Evolutionary conservation across 2,329 filamentous ascomycete genomes (phyloP).

Genomic region (Pseudocercospora ulei): DNA sequence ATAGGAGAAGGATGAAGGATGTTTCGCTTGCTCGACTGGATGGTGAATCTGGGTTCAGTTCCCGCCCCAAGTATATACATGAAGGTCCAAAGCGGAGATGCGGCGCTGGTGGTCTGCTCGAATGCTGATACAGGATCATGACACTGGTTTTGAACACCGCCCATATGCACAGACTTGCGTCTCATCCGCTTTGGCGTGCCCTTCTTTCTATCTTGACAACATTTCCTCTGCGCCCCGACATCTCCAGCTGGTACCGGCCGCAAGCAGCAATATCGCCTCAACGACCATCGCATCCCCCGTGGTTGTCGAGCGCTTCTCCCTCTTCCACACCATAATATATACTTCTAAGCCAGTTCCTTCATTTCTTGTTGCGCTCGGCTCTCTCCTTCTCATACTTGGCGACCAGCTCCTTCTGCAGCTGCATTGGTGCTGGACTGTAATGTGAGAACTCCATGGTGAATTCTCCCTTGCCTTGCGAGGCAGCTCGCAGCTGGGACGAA

Average conservation of each 20-base stretch:
- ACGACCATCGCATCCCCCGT: not conserved
- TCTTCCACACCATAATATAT: too few species aligned
- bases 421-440: slow-evolving; percentile 75
- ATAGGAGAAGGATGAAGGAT: too few species aligned
- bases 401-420: slow-evolving; percentile 72
- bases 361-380: slow-evolving; percentile 55
- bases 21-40: too few species aligned
- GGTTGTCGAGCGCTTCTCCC: not conserved
- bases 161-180: slow-evolving; percentile 4
- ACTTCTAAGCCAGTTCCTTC: slow-evolving; percentile 5
- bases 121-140: not conserved
- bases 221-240: not conserved
- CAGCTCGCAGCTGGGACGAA: slow-evolving; percentile 77
- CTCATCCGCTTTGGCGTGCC: not conserved
- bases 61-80: not conserved
- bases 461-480: slow-evolving; percentile 96
- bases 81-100: slow-evolving; percentile 10
- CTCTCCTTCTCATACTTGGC: slow-evolving; percentile 59
- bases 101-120: slow-evolving; percentile 7
- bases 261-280: too few species aligned
- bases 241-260: too few species aligned
- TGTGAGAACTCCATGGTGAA: slow-evolving; percentile 99
- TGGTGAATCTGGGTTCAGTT: too few species aligned
- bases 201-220: not conserved
- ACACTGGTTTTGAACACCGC: not conserved